Conservation (phyloP, 2,329 filamentous ascomycete species). For the Colletotrichum caudatum region DNA sequence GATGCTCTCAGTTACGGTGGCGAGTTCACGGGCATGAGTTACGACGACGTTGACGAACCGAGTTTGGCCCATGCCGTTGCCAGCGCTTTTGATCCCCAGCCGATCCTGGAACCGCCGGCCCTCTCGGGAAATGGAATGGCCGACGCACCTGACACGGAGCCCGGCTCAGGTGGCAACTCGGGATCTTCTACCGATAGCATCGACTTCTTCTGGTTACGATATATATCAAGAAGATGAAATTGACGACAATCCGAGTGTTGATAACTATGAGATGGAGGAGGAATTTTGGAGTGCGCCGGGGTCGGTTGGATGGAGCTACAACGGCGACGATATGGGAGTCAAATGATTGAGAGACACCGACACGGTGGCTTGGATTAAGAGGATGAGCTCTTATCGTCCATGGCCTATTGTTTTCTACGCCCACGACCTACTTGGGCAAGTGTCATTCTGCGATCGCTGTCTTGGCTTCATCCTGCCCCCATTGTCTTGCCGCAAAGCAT, state of each 20-base stretch:
- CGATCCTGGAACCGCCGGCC: not conserved
- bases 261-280: not conserved
- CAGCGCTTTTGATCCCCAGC: not conserved
- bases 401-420: not conserved
- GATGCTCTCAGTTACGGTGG: not conserved
- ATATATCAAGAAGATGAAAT: not conserved
- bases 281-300: not conserved
- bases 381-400: not conserved
- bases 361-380: not conserved
- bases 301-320: not conserved
- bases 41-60: not conserved
- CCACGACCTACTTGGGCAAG: not conserved
- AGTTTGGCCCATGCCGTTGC: not conserved
- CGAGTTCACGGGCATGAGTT: no score
- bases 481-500: not conserved
- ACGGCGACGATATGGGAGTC: not conserved
- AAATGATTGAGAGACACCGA: no score
- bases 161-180: not conserved
- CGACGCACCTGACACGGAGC: not conserved
- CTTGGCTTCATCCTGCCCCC: not conserved
- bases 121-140: not conserved
- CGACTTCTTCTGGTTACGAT: not conserved
- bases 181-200: not conserved
- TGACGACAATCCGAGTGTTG: not conserved
- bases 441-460: not conserved